These are phyloP conservation scores for Alternaria brassicae DNA, from an alignment of 2,329 filamentous ascomycete species.

Conservation along the genomic window DNA sequence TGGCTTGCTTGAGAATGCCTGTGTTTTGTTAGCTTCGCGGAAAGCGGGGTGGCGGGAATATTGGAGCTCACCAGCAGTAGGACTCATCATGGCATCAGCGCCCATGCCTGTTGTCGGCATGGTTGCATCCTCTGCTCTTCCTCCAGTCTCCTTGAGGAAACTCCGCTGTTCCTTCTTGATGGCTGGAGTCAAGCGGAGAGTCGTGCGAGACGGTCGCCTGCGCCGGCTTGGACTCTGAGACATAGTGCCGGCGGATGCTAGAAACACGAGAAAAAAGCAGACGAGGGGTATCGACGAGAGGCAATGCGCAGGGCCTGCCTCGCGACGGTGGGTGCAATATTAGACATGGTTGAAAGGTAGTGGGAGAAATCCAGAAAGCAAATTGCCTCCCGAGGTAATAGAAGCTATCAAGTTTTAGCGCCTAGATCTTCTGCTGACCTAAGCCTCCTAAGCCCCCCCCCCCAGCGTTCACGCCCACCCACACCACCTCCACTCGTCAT, in stretches of 20 bases:
- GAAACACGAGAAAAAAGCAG: conserved; percentile 51
- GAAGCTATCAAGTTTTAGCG: conserved; percentile 7
- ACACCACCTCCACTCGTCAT: not conserved
- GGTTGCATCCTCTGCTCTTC: conserved; percentile 62
- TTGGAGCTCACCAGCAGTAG: conserved; percentile 67
- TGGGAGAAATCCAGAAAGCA: conserved; percentile 10
- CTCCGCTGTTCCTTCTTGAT: conserved; percentile 87
- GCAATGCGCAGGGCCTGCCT: conserved; percentile 74
- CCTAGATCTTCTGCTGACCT: not conserved
- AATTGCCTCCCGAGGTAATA: conserved; percentile 10
- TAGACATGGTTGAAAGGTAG: conserved; percentile 51
- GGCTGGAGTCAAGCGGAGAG: conserved; percentile 71
- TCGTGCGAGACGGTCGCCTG: conserved; percentile 74
- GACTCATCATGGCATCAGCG: conserved; percentile 76
- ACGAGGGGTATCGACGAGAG: conserved; percentile 57
- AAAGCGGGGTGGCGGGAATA: conserved; percentile 7
- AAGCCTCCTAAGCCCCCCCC: no score
- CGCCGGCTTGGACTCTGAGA: conserved; percentile 81
- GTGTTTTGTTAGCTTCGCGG: conserved; percentile 22
- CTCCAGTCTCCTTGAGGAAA: conserved; percentile 68
- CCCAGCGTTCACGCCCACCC: not conserved
- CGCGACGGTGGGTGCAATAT: conserved; percentile 68
- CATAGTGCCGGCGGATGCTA: conserved; percentile 71
- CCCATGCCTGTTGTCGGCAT: conserved; percentile 66
- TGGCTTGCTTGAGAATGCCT: conserved; percentile 89